A percentile compares a stretch with the other conserved stretches of the same genome.
Evolutionary conservation across 495 filamentous ascomycete genomes (phyloP).

Genomic region (Halenospora varia): DNA sequence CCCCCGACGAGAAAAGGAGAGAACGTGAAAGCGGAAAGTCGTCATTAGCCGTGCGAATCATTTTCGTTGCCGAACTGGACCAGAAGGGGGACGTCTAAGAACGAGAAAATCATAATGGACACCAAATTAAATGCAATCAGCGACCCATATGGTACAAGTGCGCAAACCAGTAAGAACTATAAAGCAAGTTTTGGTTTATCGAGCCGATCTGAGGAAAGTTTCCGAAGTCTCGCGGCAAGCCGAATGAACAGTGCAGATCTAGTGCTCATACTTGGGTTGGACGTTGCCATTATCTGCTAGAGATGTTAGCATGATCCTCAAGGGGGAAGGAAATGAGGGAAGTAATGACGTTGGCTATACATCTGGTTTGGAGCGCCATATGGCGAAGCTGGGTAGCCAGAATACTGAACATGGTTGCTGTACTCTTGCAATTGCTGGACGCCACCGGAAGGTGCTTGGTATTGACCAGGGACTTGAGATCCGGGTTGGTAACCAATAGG

Average conservation of each 20-base stretch:
- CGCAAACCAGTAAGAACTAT: conserved; percentile 8
- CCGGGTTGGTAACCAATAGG: conserved; percentile 80
- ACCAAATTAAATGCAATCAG: conserved; percentile 27
- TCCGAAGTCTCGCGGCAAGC: conserved; percentile 3
- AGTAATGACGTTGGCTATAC: conserved; percentile 69
- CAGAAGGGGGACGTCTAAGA: conserved; percentile 20
- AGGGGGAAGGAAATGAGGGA: conserved; percentile 24
- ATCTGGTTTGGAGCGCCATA: conserved; percentile 70
- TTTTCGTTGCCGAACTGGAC: conserved; percentile 24
- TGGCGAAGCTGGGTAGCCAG: conserved; percentile 67
- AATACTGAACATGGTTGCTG: conserved; percentile 43
- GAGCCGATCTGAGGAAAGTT: not conserved
- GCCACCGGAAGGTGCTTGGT: conserved; percentile 63
- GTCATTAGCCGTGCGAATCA: conserved; percentile 29
- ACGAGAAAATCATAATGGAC: conserved; percentile 19
- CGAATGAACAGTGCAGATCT: conserved; percentile 11
- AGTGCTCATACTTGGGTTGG: conserved; percentile 27
- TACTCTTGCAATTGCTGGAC: conserved; percentile 62
- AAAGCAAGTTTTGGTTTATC: conserved; percentile 6
- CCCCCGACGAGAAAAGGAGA: conserved; percentile 14
- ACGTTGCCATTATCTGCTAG: conserved; percentile 24
- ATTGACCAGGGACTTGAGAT: conserved; percentile 59
- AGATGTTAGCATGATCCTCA: conserved; percentile 18
- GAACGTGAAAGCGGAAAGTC: conserved; percentile 16
- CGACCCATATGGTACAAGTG: conserved; percentile 29